Conservation (phyloP, 1,284 basidiomycete genomes). For the Phylloporus gajari region DNA sequence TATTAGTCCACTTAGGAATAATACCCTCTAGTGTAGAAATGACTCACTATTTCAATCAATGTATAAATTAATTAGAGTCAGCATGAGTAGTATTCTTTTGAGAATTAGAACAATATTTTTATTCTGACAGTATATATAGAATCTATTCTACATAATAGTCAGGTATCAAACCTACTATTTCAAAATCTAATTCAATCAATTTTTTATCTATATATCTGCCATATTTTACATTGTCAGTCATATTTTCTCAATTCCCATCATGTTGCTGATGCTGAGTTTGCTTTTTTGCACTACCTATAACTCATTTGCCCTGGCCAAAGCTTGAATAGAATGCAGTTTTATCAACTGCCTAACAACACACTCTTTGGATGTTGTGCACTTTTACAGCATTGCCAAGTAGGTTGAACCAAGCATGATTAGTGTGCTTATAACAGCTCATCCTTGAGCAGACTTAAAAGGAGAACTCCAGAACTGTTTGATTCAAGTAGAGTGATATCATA, state of each 20-base stretch:
- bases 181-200: too few species aligned
- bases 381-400: background rate
- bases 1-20: too few species aligned
- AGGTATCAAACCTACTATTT: too few species aligned
- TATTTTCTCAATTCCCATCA: background rate
- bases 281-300: background rate
- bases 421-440: constrained; percentile 1
- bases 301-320: background rate
- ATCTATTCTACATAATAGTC: too few species aligned
- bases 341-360: background rate
- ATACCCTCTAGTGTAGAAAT: too few species aligned
- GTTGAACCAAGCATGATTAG: constrained; percentile 9
- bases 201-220: too few species aligned
- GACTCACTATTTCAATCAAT: too few species aligned
- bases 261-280: background rate
- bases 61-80: too few species aligned
- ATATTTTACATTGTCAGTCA: too few species aligned
- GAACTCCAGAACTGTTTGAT: background rate
- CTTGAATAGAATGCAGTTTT: background rate
- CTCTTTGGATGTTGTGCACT: background rate
- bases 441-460: background rate
- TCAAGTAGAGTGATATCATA: background rate
- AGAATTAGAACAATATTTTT: too few species aligned
- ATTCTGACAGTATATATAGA: too few species aligned
- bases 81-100: too few species aligned